These are phyloP conservation scores for Talaromyces atroroseus DNA, from an alignment of 2,329 filamentous ascomycete genomes.

Conservation along the genomic window DNA sequence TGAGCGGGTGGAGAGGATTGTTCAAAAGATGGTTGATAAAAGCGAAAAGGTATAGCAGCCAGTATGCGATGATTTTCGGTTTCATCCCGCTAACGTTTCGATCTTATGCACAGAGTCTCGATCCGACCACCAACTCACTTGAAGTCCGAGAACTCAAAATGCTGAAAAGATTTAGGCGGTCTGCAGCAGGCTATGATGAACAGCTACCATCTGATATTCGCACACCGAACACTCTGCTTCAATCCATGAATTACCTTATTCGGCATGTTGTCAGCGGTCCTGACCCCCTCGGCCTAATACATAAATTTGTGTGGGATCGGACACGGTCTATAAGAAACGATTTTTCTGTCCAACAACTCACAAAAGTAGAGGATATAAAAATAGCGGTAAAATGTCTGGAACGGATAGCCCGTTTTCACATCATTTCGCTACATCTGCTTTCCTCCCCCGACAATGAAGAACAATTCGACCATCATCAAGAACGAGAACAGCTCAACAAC, in stretches of 20 bases:
- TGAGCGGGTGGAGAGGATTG: constrained; percentile 57
- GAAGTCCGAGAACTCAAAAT: constrained; percentile 43
- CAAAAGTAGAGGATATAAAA: constrained; percentile 50
- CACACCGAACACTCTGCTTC: constrained; percentile 47
- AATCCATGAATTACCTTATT: constrained; percentile 45
- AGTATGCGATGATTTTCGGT: background rate
- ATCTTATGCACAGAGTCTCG: constrained; percentile 23
- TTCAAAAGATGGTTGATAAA: constrained; percentile 56
- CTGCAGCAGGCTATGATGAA: constrained; percentile 58
- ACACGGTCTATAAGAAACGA: constrained; percentile 61
- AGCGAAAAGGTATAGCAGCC: constrained; percentile 50
- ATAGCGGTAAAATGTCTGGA: constrained; percentile 58
- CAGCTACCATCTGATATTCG: constrained; percentile 60
- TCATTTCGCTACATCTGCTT: constrained; percentile 57
- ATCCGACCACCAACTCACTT: constrained; percentile 29
- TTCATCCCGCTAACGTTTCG: constrained; percentile 14
- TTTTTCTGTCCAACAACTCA: constrained; percentile 58
- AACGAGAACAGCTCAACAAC: constrained; percentile 60
- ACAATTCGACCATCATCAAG: constrained; percentile 54
- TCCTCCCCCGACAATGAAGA: constrained; percentile 47
- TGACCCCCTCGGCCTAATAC: constrained; percentile 47
- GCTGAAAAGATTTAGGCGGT: constrained; percentile 60
- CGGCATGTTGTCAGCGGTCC: constrained; percentile 48
- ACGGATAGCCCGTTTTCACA: constrained; percentile 59
- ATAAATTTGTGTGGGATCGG: constrained; percentile 62